Base-by-base conservation (phyloP, 495 filamentous ascomycete species). In the Aspergillus haitiensis region DNA sequence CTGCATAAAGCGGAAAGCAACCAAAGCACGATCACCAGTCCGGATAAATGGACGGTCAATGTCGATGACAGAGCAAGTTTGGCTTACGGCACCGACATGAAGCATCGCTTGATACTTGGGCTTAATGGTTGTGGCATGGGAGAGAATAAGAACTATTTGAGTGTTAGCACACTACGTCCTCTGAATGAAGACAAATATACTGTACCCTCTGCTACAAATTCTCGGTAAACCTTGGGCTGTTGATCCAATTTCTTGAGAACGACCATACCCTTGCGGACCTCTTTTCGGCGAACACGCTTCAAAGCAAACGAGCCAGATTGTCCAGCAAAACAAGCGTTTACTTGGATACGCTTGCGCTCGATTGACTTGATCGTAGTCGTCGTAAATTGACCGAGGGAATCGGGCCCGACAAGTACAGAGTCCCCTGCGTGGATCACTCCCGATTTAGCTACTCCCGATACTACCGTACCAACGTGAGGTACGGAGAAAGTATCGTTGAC, bases 401-500 rank as follows among this genome's bases (percentile, higher is more conserved):
- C 94, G 0, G 94, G 94, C 0, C 94, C 94, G 21, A 98, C 86
- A 13, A 94, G 81, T 6, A 98, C 89, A 7, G 85, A 83, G 71
- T 98, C 95, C 16, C 94, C 94, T 2, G 91, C 83, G 70, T 98
- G 94, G 33, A 98, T 86, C 31, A 96, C 88, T 36, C 86, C 81
- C 33, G 76, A 73, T 70, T 96, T 97, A 55, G 97, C 88, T 42
- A 98, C 92, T 0, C 94, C 94, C 33, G 91, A 92, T 8, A 98
- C 92, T 2, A 98, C 94, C 0, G 94, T 98, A 21, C 94, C 94
- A 8, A 96, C 92, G 67, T 97, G 96, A 6, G 94, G 94, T 8
- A 98, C 94, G n/a, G 92, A 97, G 78, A 98, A 98, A 7, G 90
- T 97, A 73, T 98, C 94, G 69, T 98, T 98, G 68, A 98, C 83